phyloP scores from a whole-genome alignment of 352 stramenopile genomes.

The Phytopythium montanum region DNA sequence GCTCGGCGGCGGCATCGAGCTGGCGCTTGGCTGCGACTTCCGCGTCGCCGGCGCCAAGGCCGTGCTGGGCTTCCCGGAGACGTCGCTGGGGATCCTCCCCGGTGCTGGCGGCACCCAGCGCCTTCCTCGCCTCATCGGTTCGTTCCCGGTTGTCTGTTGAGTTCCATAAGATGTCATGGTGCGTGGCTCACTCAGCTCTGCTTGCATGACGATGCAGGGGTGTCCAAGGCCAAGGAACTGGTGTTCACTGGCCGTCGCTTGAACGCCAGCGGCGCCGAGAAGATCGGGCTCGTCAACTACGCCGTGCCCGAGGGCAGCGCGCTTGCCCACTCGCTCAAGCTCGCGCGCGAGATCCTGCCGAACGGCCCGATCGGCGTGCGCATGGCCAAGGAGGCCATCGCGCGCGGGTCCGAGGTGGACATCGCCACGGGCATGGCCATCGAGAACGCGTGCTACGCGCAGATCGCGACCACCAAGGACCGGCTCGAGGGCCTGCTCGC shows the following conservation, averaged over 20 bases:
- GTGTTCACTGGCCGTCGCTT: conserved; percentile 92
- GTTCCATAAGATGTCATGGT: too few species aligned
- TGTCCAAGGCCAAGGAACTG: conserved; percentile 92
- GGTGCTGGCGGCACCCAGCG: conserved; percentile 92
- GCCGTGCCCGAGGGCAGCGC: conserved; percentile 67
- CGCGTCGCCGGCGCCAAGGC: conserved; percentile 86
- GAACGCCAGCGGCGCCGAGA: conserved; percentile 59
- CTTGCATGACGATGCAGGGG: conserved; percentile 18
- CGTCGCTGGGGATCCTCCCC: conserved; percentile 90
- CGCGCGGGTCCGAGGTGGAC: conserved; percentile 82
- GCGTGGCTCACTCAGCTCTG: not conserved
- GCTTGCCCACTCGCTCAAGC: conserved; percentile 68
- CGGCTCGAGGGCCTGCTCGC: conserved; percentile 90
- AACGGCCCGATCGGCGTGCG: conserved; percentile 91
- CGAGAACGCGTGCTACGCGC: conserved; percentile 90
- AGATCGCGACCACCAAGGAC: conserved; percentile 90
- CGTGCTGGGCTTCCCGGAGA: conserved; percentile 90
- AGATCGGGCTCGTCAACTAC: conserved; percentile 89
- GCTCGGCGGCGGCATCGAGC: conserved; percentile 89
- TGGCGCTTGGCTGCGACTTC: conserved; percentile 92
- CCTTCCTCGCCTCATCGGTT: conserved; percentile 88
- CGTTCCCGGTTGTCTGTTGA: not conserved
- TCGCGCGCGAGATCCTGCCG: conserved; percentile 87
- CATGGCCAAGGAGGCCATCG: conserved; percentile 90
- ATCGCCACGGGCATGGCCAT: conserved; percentile 87